Conservation (phyloP, 192 early-diverging fungal genomes). For the Haplosporangium gracile region DNA sequence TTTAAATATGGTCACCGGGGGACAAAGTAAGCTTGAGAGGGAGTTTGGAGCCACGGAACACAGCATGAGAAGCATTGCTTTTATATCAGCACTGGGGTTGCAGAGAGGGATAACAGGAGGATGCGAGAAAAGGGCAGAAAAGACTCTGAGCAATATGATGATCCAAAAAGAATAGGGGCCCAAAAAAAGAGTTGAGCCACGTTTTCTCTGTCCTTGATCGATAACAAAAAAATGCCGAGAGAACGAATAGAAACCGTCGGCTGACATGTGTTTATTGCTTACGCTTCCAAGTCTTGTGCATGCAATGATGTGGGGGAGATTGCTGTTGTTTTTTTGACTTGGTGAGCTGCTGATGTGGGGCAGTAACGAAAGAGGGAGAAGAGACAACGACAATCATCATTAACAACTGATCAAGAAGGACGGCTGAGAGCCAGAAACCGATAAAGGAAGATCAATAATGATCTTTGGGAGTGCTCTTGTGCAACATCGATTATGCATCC, state of each 20-base stretch:
- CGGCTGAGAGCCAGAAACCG: background rate
- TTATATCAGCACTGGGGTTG: no score
- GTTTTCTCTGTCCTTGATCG: background rate
- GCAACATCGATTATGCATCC: background rate
- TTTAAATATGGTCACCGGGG: no score
- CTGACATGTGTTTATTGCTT: conserved; percentile 3
- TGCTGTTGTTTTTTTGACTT: background rate
- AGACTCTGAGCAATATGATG: background rate
- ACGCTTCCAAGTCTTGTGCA: background rate
- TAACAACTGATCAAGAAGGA: background rate
- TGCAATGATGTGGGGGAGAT: background rate
- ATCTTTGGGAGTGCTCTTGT: background rate
- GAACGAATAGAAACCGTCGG: background rate
- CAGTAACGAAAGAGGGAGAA: background rate
- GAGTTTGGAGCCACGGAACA: no score
- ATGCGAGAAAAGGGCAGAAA: no score
- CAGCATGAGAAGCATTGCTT: no score
- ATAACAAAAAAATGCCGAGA: background rate
- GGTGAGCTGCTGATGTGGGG: background rate
- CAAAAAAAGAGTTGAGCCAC: background rate
- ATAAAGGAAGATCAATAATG: background rate
- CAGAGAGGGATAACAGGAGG: background rate
- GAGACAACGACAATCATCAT: no score
- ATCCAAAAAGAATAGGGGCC: background rate
- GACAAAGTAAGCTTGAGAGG: no score